phyloP scores from a whole-genome alignment of 2,329 filamentous ascomycete species.

The Ophiostoma fasciatum region DNA sequence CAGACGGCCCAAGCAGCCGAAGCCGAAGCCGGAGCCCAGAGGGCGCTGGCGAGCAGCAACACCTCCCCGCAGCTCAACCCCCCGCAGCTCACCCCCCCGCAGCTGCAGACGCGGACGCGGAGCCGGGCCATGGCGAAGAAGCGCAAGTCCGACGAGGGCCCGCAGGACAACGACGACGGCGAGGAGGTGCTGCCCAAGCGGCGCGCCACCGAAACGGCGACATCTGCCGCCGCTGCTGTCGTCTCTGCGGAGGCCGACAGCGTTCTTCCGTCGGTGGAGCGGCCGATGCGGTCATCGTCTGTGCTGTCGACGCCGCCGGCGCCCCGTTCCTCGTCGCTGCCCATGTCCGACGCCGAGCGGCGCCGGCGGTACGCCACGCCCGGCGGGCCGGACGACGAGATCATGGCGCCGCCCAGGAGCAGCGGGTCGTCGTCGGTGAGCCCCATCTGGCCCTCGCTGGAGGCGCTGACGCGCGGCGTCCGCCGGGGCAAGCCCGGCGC shows the following conservation, averaged over 20 bases:
- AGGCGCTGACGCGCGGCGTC: slow-evolving; percentile 29
- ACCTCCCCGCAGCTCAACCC: too few relatives aligned
- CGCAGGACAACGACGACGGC: slow-evolving; percentile 1
- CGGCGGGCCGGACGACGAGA: slow-evolving; percentile 17
- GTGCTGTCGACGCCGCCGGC: slow-evolving; percentile 15
- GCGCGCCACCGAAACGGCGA: slow-evolving; percentile 1
- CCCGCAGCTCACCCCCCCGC: too few relatives aligned
- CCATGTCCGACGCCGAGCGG: slow-evolving; percentile 9
- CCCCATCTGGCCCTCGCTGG: slow-evolving; percentile 36
- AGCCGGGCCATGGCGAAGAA: slow-evolving; percentile 6
- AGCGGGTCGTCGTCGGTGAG: slow-evolving; percentile 31
- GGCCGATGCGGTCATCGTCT: slow-evolving; percentile 23
- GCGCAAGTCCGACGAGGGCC: slow-evolving; percentile 11
- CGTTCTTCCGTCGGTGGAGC: slow-evolving; percentile 15
- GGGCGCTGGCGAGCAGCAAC: too few relatives aligned
- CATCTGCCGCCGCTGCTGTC: too few relatives aligned
- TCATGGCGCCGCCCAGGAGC: slow-evolving; percentile 40
- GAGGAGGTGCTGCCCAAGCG: slow-evolving; percentile 9
- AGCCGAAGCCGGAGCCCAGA: too few relatives aligned
- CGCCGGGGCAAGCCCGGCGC: slow-evolving; percentile 18
- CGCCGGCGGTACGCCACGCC: slow-evolving; percentile 25
- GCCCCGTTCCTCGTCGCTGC: slow-evolving; percentile 4
- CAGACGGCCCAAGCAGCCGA: not conserved
- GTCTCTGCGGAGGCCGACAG: not conserved
- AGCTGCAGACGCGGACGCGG: not conserved